phyloP scores from a whole-genome alignment of 192 early-diverging fungal species.

The Coemansia erecta region DNA sequence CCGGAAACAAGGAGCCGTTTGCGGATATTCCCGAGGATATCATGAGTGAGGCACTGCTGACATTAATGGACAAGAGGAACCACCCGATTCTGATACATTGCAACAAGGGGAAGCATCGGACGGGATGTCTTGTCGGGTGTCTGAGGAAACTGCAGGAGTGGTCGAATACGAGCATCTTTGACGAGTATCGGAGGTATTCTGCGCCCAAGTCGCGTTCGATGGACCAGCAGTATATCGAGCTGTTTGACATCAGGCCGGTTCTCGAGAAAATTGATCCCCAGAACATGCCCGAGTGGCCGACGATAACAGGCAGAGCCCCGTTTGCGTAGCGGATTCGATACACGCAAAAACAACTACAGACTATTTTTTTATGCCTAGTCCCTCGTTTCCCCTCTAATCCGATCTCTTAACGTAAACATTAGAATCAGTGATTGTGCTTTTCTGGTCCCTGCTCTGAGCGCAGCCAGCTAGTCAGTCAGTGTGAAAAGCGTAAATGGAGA shows the following conservation, averaged over 20 bases:
- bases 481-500: too few species aligned
- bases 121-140: constrained; percentile 93
- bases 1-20: constrained; percentile 83
- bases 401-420: neutral
- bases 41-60: constrained; percentile 31
- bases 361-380: too few species aligned
- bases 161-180: constrained; percentile 95
- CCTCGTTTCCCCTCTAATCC: too few species aligned
- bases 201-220: constrained; percentile 78
- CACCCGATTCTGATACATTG: constrained; percentile 93
- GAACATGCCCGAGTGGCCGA: constrained; percentile 69
- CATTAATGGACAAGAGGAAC: constrained; percentile 60
- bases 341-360: too few species aligned
- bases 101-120: constrained; percentile 98
- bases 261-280: constrained; percentile 60
- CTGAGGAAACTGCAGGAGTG: constrained; percentile 92
- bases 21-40: constrained; percentile 52
- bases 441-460: too few species aligned
- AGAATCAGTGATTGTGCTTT: too few species aligned
- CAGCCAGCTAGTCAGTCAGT: too few species aligned
- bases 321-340: neutral
- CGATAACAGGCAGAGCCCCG: constrained; percentile 24
- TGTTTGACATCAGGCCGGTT: constrained; percentile 70
- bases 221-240: constrained; percentile 86
- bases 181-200: constrained; percentile 93